Evolutionary conservation across 2,329 filamentous ascomycete species (phyloP).

Genomic region (Metarhizium guizhouense): DNA sequence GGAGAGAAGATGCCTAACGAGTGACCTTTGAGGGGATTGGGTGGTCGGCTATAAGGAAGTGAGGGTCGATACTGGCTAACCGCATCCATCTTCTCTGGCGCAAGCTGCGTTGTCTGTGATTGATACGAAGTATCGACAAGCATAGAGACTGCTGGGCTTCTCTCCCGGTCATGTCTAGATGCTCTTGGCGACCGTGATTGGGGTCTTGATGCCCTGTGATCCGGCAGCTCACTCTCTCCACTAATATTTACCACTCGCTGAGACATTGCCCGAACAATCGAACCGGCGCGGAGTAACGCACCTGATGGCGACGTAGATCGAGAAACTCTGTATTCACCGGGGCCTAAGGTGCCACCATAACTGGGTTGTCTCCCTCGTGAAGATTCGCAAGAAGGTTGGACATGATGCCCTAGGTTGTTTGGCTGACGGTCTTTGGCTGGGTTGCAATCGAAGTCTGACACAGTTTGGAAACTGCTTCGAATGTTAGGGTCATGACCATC

Average conservation of each 20-base stretch:
- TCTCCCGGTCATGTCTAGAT: slow-evolving; percentile 23
- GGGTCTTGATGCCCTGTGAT: slow-evolving; percentile 57
- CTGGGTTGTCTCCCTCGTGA: slow-evolving; percentile 37
- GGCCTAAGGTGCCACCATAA: slow-evolving; percentile 47
- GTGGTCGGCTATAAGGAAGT: slow-evolving; percentile 12
- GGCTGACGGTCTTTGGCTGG: slow-evolving; percentile 42
- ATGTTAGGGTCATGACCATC: slow-evolving; percentile 30
- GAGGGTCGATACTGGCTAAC: slow-evolving; percentile 4
- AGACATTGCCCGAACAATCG: slow-evolving; percentile 79
- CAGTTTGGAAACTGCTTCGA: slow-evolving; percentile 49
- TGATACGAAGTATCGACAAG: slow-evolving; percentile 42
- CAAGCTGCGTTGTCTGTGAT: slow-evolving; percentile 35
- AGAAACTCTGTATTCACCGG: slow-evolving; percentile 44
- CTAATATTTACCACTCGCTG: slow-evolving; percentile 96
- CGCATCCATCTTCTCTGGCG: slow-evolving; percentile 34
- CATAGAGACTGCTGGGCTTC: slow-evolving; percentile 22
- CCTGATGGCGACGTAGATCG: slow-evolving; percentile 54
- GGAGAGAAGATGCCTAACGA: slow-evolving; percentile 78
- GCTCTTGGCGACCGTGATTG: slow-evolving; percentile 48
- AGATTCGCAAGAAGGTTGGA: slow-evolving; percentile 49
- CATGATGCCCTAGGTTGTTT: slow-evolving; percentile 39
- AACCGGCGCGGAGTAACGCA: slow-evolving; percentile 60
- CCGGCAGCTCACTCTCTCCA: slow-evolving; percentile 78
- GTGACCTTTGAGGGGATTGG: slow-evolving; percentile 78
- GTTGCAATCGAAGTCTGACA: slow-evolving; percentile 47